These are phyloP conservation scores for Capsicum rhomboideum DNA, from an alignment of 257 asterid species.

Conservation along the genomic window DNA sequence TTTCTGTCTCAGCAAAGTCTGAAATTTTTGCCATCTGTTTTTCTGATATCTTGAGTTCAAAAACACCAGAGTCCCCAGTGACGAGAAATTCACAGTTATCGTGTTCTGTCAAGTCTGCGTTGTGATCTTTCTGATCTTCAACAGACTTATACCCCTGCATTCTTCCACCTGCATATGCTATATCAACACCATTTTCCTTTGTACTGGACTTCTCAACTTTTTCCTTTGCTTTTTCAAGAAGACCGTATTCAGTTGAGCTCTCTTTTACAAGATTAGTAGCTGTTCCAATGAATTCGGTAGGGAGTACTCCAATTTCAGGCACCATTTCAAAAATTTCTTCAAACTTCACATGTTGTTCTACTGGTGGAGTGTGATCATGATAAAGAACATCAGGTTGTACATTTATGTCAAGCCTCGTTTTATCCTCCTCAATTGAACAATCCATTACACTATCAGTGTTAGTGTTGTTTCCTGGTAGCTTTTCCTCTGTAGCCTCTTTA, in stretches of 20 bases:
- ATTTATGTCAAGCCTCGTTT: neutral
- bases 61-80: neutral
- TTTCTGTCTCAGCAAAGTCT: neutral
- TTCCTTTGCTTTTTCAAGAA: conserved; percentile 4
- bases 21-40: neutral
- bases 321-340: conserved; percentile 3
- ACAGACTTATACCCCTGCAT: neutral
- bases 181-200: neutral
- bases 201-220: neutral
- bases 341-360: neutral
- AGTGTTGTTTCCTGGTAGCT: neutral
- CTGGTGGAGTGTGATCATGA: neutral
- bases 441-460: neutral
- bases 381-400: neutral
- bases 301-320: neutral
- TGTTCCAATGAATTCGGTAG: neutral
- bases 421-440: neutral
- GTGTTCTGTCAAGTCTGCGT: neutral
- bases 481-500: conserved; percentile 8
- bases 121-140: neutral
- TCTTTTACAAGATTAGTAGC: conserved; percentile 2
- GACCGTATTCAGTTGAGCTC: neutral
- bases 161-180: neutral
- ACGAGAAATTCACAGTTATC: neutral
- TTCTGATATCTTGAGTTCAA: neutral